Base-by-base conservation (phyloP, 1,139 yeast species). In the Saccharomyces hybrid region DNA sequence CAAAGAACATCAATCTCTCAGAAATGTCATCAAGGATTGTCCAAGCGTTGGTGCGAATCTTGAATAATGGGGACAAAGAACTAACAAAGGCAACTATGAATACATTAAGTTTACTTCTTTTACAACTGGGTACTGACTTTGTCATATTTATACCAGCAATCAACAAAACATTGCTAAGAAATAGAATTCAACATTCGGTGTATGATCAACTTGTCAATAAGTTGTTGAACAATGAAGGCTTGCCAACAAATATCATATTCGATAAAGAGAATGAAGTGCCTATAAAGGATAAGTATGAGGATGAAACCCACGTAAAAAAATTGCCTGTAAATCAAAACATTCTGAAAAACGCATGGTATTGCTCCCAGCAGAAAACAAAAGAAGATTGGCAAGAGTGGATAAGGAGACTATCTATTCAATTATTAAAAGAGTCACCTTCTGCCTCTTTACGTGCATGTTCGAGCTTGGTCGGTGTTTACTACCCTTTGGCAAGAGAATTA, bases 331-430 rank as follows among this genome's bases (percentile, higher is more conserved):
- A 74, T 53, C 75, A 73, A 55, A 66, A 66, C 26, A 66, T 68
- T 0, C 57, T 74, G 57, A 86, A 88, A 64, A 80, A 82, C 50
- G 90, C 95, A 0, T 95, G 99, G 99, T 96, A 90, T 63, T 87
- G 96, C 16, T 82, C 87, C 29, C 93, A 89, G 62, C 81, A 95
- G 60, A 80, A 95, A 49, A 89, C 97, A 0, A 83, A 86, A 62
- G 99, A 91, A 65, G 99, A 93, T 64, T 95, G 99, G 99, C 91
- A 87, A 66, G 99, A 93, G 66, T 95, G 99, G 99, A 83, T 91
- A 60, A 80, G 96, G 54, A 77, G 95, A 56, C 75, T 95, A 51
- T 85, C 95, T 64, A 86, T 89, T 54, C 97, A 90, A 66, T 73
- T 95, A 38, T 73, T 95, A 60, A 88, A 88, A 62, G 96, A 91